phyloP scores from a whole-genome alignment of 2,329 filamentous ascomycete species.

The Alternaria arbusti region DNA sequence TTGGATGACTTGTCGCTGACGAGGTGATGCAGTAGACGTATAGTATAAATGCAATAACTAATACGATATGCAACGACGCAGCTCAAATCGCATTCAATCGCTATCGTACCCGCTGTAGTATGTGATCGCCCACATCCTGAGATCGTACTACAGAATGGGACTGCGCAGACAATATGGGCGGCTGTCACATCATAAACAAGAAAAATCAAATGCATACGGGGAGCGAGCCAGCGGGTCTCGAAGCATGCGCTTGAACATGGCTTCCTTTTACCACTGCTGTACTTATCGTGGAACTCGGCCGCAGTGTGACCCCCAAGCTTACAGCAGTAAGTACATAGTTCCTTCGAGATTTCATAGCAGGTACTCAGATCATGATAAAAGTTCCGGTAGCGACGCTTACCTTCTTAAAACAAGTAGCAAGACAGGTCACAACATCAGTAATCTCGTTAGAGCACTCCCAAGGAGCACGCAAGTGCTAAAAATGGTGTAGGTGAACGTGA shows the following conservation, averaged over 20 bases:
- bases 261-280: neutral
- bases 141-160: neutral
- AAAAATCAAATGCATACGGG: neutral
- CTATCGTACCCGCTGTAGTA: neutral
- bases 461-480: neutral
- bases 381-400: neutral
- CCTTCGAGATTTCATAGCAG: neutral
- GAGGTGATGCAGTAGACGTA: neutral
- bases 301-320: neutral
- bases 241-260: neutral
- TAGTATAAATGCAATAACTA: neutral
- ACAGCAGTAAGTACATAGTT: neutral
- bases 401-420: neutral
- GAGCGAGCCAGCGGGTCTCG: neutral
- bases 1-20: neutral
- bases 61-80: neutral
- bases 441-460: neutral
- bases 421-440: slow-evolving; percentile 2
- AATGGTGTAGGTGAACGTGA: neutral
- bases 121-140: neutral
- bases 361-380: neutral
- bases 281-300: neutral
- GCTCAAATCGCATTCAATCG: neutral
- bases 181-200: neutral
- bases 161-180: neutral